These are phyloP conservation scores for Azolla pinnata DNA, from an alignment of 75 land plant genomes.

Conservation along the genomic window DNA sequence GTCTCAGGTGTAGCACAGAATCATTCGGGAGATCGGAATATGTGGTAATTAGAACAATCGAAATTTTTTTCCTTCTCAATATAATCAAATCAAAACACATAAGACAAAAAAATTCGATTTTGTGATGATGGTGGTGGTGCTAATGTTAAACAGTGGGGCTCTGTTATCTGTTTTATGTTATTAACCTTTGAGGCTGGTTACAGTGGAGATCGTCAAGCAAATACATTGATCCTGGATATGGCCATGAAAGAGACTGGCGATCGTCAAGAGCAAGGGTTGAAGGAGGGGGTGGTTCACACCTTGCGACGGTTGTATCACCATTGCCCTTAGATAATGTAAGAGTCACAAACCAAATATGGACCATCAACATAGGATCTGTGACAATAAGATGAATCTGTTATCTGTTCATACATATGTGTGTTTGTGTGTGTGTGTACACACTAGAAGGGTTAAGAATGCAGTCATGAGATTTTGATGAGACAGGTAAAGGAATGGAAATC, in stretches of 20 bases:
- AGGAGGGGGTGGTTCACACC: slow-evolving; percentile 6
- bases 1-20: background rate
- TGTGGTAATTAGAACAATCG: background rate
- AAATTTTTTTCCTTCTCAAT: background rate
- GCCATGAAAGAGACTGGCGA: background rate
- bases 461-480: no score
- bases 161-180: background rate
- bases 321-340: background rate
- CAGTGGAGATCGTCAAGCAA: slow-evolving; percentile 9
- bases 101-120: background rate
- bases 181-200: background rate
- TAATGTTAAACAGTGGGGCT: background rate
- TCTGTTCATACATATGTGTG: no score
- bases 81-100: background rate
- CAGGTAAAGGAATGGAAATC: slow-evolving; percentile 6
- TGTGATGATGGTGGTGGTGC: no score
- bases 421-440: no score
- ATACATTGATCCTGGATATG: slow-evolving; percentile 9
- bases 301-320: slow-evolving; percentile 4
- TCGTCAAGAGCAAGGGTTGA: background rate
- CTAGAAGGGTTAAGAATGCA: no score
- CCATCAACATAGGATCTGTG: no score
- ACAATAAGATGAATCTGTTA: no score
- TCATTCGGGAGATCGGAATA: background rate
- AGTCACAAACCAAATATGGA: background rate